Percentiles rank a stretch among this genome's conserved stretches.
Evolutionary conservation across 106 monocot genomes (phyloP).

Genomic region (Vanilla planifolia): DNA sequence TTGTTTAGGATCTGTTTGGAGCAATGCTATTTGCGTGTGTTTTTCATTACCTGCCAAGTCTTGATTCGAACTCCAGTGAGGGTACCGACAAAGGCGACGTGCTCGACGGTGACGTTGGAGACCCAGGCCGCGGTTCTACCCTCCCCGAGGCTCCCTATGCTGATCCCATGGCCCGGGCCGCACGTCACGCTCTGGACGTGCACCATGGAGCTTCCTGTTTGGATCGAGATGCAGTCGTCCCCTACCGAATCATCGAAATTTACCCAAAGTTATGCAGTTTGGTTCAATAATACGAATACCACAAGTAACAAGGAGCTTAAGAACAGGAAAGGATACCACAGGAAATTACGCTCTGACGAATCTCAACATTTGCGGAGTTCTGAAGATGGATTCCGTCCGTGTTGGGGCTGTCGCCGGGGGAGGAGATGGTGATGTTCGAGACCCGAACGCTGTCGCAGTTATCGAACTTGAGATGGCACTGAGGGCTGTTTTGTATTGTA

Average conservation of each 20-base stretch:
- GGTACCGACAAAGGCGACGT: constrained; percentile 29
- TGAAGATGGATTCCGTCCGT: constrained; percentile 70
- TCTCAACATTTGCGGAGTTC: constrained; percentile 40
- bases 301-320: no score
- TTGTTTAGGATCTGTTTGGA: no score
- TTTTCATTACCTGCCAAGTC: constrained; percentile 80
- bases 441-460: constrained; percentile 32
- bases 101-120: constrained; percentile 37
- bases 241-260: constrained; percentile 13
- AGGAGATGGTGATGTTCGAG: constrained; percentile 34
- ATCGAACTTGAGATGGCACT: constrained; percentile 61
- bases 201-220: constrained; percentile 39
- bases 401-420: constrained; percentile 45
- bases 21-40: no score
- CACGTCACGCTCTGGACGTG: constrained; percentile 39
- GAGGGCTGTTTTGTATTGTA: constrained; percentile 35
- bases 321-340: constrained; percentile 26
- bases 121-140: constrained; percentile 47
- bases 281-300: no score
- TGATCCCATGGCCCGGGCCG: constrained; percentile 74
- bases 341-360: constrained; percentile 35
- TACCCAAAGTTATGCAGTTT: no score
- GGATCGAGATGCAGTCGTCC: constrained; percentile 66
- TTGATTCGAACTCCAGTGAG: constrained; percentile 65
- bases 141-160: constrained; percentile 58